Percentiles rank a stretch among this genome's conserved stretches.
phyloP scores from a whole-genome alignment of 352 stramenopile species.

The Elongisporangium undulatum region DNA sequence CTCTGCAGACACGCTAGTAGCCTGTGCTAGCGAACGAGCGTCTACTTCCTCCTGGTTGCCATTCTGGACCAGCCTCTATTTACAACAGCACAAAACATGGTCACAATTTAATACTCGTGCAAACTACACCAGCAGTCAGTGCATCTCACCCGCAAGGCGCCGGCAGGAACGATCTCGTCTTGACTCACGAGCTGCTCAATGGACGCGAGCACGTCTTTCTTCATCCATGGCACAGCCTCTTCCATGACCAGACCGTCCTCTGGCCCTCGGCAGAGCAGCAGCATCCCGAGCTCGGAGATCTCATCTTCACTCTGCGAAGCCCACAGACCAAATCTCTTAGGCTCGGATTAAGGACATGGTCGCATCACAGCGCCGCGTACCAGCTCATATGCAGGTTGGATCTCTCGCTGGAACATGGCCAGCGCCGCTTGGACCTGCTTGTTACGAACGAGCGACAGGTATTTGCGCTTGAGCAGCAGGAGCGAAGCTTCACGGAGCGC shows the following conservation, averaged over 20 bases:
- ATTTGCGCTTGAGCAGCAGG: conserved; percentile 68
- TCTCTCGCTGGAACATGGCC: conserved; percentile 63
- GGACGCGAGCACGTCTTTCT: conserved; percentile 30
- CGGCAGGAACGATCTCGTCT: conserved; percentile 62
- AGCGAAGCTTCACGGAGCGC: conserved; percentile 35
- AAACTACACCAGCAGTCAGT: background rate
- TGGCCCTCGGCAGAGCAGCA: conserved; percentile 53
- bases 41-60: conserved; percentile 16
- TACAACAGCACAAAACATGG: conserved; percentile 1
- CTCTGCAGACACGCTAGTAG: conserved; percentile 18
- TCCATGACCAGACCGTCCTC: conserved; percentile 18
- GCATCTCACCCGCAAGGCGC: conserved; percentile 37
- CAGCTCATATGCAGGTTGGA: conserved; percentile 37
- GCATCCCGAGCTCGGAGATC: conserved; percentile 38
- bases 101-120: too few species aligned
- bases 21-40: conserved; percentile 1
- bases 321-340: conserved; percentile 2
- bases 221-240: conserved; percentile 35
- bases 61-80: conserved; percentile 39
- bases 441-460: conserved; percentile 38
- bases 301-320: conserved; percentile 34
- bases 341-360: background rate
- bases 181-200: conserved; percentile 58
- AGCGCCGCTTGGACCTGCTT: conserved; percentile 37
- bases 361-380: conserved; percentile 7